Conservation (phyloP, 306 rosid genomes). For the Trifolium fragiferum region DNA sequence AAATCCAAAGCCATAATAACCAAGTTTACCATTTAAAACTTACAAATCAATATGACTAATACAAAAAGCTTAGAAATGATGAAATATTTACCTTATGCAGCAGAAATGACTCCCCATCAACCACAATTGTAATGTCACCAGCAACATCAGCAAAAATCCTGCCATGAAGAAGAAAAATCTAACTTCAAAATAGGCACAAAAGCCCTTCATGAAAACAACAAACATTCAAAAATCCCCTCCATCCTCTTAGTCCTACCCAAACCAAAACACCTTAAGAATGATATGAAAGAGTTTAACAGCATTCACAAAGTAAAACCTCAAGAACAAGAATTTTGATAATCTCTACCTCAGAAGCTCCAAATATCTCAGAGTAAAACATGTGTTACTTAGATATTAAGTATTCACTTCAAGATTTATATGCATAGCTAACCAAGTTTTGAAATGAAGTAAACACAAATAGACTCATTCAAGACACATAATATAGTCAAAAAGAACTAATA, state of each 20-base stretch:
- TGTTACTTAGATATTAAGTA: too few species aligned
- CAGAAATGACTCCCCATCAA: slow-evolving; percentile 83
- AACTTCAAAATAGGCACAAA: slow-evolving; percentile 18
- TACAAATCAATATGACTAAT: slow-evolving; percentile 9
- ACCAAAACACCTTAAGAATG: too few species aligned
- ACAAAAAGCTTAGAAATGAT: slow-evolving; percentile 15
- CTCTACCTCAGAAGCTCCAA: too few species aligned
- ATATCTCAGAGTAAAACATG: too few species aligned
- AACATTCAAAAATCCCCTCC: neutral
- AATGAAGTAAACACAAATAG: neutral
- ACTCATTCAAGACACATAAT: neutral
- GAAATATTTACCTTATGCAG: slow-evolving; percentile 73
- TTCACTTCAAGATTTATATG: too few species aligned
- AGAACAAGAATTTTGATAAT: too few species aligned
- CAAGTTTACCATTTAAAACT: slow-evolving; percentile 14
- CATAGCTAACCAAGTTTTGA: neutral
- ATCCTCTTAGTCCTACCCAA: too few species aligned
- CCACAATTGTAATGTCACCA: slow-evolving; percentile 79
- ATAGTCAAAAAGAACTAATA: neutral
- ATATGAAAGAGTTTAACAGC: too few species aligned
- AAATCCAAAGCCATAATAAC: slow-evolving; percentile 6
- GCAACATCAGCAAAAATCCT: slow-evolving; percentile 95
- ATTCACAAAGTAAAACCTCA: too few species aligned
- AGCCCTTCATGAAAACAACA: neutral
- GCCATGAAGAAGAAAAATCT: slow-evolving; percentile 10